phyloP scores from a whole-genome alignment of 208 protist genomes.

The Leishmania major region DNA sequence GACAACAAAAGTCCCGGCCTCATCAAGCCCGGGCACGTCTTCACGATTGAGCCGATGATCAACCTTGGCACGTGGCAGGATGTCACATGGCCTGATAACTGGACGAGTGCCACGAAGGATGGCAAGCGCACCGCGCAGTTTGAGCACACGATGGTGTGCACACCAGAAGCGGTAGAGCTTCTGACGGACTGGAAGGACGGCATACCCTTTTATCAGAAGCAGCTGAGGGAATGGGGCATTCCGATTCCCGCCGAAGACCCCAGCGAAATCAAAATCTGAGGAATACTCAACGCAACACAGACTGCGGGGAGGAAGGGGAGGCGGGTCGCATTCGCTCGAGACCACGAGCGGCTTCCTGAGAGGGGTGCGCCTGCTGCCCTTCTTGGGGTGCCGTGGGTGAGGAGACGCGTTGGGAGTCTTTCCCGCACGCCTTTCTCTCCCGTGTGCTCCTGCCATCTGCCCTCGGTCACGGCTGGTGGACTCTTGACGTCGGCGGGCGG shows the following conservation, averaged over 20 bases:
- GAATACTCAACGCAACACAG: neutral
- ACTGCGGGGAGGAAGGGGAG: neutral
- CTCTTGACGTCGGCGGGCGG: neutral
- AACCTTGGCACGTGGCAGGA: conserved; percentile 94
- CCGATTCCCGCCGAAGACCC: conserved; percentile 51
- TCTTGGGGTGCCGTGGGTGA: too few species aligned
- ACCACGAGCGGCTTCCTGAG: too few species aligned
- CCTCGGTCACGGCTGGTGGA: neutral
- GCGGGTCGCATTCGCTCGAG: neutral
- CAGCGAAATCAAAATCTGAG: conserved; percentile 63
- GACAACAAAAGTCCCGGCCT: conserved; percentile 93
- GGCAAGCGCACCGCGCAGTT: conserved; percentile 98
- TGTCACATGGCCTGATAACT: conserved; percentile 96
- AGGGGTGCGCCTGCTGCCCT: neutral
- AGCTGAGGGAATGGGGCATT: conserved; percentile 77
- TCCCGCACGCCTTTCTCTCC: too few species aligned
- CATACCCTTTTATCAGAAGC: conserved; percentile 87
- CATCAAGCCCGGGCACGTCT: conserved; percentile 95
- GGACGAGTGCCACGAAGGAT: conserved; percentile 96
- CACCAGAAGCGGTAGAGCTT: conserved; percentile 85
- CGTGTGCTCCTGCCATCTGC: too few species aligned
- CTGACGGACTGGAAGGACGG: conserved; percentile 88
- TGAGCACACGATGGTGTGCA: conserved; percentile 98
- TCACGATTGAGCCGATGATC: conserved; percentile 99
- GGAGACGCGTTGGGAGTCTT: too few species aligned